Percentiles rank a stretch among this genome's conserved stretches.
phyloP scores from a whole-genome alignment of 2,329 filamentous ascomycete species.

The Penicillium sp. region DNA sequence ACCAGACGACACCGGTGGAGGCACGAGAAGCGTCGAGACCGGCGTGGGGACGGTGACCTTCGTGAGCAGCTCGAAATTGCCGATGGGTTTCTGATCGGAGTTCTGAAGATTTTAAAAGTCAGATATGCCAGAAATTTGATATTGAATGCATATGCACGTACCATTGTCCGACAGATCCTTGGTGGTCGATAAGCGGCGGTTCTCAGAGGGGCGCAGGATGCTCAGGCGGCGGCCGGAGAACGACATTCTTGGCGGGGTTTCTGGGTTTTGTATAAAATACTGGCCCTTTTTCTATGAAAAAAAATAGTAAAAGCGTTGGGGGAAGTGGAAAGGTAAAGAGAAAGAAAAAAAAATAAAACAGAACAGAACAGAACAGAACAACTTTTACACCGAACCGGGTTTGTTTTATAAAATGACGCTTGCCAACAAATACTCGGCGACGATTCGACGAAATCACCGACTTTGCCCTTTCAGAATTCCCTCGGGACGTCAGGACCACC shows the following conservation, averaged over 20 bases:
- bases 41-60: slow-evolving; percentile 86
- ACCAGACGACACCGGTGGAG: slow-evolving; percentile 91
- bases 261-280: not conserved
- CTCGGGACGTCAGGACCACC: not conserved
- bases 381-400: not conserved
- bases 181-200: slow-evolving; percentile 43
- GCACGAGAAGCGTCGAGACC: slow-evolving; percentile 85
- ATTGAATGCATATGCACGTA: slow-evolving; percentile 28
- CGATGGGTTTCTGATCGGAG: slow-evolving; percentile 79
- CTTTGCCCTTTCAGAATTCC: not conserved
- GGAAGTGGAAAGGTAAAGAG: not conserved
- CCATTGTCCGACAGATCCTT: slow-evolving; percentile 50
- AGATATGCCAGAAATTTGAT: not conserved
- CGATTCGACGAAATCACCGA: slow-evolving; percentile 29
- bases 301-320: not conserved
- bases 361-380: too few species aligned
- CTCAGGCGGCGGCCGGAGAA: slow-evolving; percentile 49
- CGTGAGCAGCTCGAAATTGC: slow-evolving; percentile 85
- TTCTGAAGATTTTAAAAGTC: slow-evolving; percentile 54
- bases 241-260: slow-evolving; percentile 38
- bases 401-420: not conserved
- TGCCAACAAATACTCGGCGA: slow-evolving; percentile 12
- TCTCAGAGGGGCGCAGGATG: slow-evolving; percentile 39
- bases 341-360: not conserved
- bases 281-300: not conserved